Percentiles rank a stretch among this genome's conserved stretches.
phyloP scores from a whole-genome alignment of 495 filamentous ascomycete genomes.

The Cercophora sp. region DNA sequence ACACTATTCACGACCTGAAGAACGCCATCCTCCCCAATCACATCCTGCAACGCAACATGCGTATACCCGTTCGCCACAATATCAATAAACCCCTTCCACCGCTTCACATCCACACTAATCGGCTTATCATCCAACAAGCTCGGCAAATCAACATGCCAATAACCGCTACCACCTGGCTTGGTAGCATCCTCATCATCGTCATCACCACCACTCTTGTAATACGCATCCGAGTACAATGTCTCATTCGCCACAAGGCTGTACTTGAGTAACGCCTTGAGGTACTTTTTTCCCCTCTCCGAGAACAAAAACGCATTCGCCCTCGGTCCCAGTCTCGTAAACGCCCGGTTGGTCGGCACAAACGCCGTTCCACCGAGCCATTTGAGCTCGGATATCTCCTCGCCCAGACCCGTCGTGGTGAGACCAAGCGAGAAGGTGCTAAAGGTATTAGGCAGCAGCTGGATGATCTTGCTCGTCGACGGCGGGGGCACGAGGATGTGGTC shows the following conservation, averaged over 20 bases:
- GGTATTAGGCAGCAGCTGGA: constrained; percentile 63
- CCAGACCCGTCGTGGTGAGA: constrained; percentile 65
- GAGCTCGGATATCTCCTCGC: constrained; percentile 10
- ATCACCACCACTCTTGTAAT: constrained; percentile 44
- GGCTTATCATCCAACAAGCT: constrained; percentile 58
- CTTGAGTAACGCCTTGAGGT: constrained; percentile 66
- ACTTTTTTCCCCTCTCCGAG: constrained; percentile 60
- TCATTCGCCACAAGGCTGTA: constrained; percentile 74
- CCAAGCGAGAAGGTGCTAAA: constrained; percentile 76
- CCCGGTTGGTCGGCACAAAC: constrained; percentile 73
- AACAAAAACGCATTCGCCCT: constrained; percentile 75
- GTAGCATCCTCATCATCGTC: constrained; percentile 10
- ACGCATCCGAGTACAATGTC: constrained; percentile 80
- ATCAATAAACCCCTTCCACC: constrained; percentile 55
- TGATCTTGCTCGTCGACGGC: constrained; percentile 51
- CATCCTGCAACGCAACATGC: constrained; percentile 59
- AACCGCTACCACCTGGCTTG: constrained; percentile 14
- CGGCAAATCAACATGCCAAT: constrained; percentile 59
- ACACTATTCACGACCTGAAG: constrained; percentile 68
- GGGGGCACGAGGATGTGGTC: constrained; percentile 71
- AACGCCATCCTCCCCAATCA: constrained; percentile 66
- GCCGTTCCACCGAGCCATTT: constrained; percentile 50
- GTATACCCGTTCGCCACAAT: constrained; percentile 70
- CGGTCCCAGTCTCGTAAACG: constrained; percentile 67
- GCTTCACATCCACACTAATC: constrained; percentile 63